Evolutionary conservation across 2,329 filamentous ascomycete species (phyloP).

Genomic region (Calonectria multiphialidica): DNA sequence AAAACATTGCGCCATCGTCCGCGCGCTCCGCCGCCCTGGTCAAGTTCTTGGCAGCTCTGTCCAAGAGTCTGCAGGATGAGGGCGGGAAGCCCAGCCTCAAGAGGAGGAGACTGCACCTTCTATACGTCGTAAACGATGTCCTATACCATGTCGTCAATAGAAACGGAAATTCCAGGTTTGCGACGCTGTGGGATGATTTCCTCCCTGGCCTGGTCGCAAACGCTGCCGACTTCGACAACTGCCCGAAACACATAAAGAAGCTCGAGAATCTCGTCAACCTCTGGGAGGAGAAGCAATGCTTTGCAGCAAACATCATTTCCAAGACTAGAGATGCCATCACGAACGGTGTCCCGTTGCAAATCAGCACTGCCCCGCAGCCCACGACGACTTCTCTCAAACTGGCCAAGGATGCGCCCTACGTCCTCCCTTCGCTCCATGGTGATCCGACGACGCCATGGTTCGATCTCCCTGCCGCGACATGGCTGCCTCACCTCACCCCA

Average conservation of each 20-base stretch:
- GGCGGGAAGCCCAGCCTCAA: constrained; percentile 65
- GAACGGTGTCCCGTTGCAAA: constrained; percentile 47
- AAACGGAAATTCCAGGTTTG: constrained; percentile 64
- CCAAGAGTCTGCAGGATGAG: constrained; percentile 57
- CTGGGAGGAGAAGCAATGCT: constrained; percentile 78
- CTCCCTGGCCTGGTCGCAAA: constrained; percentile 72
- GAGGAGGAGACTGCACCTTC: constrained; percentile 78
- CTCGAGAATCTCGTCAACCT: constrained; percentile 73
- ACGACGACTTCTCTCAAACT: constrained; percentile 49
- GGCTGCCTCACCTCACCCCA: constrained; percentile 82
- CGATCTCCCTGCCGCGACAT: constrained; percentile 84
- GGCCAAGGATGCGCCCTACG: constrained; percentile 72
- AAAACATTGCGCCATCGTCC: constrained; percentile 76
- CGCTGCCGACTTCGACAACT: constrained; percentile 68
- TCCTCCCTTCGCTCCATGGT: constrained; percentile 83
- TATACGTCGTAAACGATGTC: constrained; percentile 84
- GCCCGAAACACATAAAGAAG: constrained; percentile 75
- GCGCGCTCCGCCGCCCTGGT: constrained; percentile 75
- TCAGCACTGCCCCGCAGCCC: constrained; percentile 33
- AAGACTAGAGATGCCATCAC: constrained; percentile 71
- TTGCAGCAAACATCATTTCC: constrained; percentile 64
- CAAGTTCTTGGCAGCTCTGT: constrained; percentile 80
- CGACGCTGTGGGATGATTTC: constrained; percentile 66
- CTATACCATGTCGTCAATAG: constrained; percentile 76
- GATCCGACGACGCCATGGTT: constrained; percentile 81